These are phyloP conservation scores for Trichoderma guizhouense DNA, from an alignment of 2,329 filamentous ascomycete genomes.

Conservation along the genomic window DNA sequence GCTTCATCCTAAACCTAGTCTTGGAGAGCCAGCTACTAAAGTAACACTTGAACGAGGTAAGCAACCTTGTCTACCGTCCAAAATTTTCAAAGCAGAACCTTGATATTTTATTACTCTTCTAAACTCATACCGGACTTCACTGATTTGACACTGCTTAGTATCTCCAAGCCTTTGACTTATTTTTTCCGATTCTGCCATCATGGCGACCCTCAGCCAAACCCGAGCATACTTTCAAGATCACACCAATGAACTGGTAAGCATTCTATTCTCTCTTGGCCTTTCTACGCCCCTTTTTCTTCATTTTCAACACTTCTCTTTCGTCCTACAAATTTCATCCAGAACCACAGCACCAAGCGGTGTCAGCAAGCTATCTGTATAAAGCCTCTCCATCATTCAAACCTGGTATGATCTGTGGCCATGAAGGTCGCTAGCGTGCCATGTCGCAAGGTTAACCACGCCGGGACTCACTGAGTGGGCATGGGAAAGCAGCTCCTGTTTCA, in stretches of 20 bases:
- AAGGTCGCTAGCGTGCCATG: slow-evolving; percentile 25
- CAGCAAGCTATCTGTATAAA: slow-evolving; percentile 7
- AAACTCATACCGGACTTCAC: background rate
- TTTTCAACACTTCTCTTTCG: background rate
- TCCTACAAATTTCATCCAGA: background rate
- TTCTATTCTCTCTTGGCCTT: background rate
- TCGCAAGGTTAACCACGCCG: slow-evolving; percentile 45
- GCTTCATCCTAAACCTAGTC: background rate
- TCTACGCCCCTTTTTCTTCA: background rate
- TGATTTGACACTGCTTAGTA: background rate
- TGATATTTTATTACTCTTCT: background rate
- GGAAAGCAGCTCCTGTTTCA: slow-evolving; percentile 53
- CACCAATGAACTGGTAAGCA: slow-evolving; percentile 29
- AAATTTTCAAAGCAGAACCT: background rate
- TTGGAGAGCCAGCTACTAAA: background rate
- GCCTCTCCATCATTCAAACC: background rate
- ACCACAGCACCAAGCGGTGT: slow-evolving; percentile 8
- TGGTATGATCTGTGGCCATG: slow-evolving; percentile 7
- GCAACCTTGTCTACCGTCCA: background rate
- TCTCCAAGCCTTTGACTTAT: background rate
- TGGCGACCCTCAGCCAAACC: slow-evolving; percentile 31
- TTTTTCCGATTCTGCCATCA: slow-evolving; percentile 27
- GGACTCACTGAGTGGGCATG: slow-evolving; percentile 43
- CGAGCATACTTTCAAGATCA: slow-evolving; percentile 31
- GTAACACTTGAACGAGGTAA: background rate